A percentile compares a stretch with the other conserved stretches of the same genome.
phyloP scores from a whole-genome alignment of 352 stramenopile species.

The Phytophthora kernoviae region DNA sequence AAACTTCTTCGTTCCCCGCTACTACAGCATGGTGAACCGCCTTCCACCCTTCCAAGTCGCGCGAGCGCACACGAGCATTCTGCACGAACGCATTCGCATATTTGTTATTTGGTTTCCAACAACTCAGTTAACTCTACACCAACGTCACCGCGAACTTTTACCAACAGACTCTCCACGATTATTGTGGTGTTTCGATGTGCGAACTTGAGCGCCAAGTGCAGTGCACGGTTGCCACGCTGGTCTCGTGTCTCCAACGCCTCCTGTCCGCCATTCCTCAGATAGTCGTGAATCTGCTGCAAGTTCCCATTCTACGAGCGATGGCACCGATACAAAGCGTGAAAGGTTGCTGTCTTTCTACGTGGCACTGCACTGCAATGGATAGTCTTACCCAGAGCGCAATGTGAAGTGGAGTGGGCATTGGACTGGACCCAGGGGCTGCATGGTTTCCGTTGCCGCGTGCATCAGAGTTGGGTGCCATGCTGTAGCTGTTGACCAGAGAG shows the following conservation, averaged over 20 bases:
- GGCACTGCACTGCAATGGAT: background rate
- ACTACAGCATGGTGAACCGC: constrained; percentile 66
- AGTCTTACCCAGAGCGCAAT: constrained; percentile 62
- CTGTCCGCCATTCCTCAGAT: constrained; percentile 23
- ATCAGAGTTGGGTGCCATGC: constrained; percentile 15
- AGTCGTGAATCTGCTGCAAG: constrained; percentile 53
- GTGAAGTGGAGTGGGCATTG: constrained; percentile 48
- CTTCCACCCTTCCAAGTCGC: constrained; percentile 67
- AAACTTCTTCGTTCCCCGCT: constrained; percentile 61
- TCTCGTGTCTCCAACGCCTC: constrained; percentile 57
- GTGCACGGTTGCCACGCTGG: constrained; percentile 56
- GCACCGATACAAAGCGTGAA: background rate
- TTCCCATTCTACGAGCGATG: constrained; percentile 56
- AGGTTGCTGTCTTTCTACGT: background rate
- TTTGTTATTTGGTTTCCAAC: background rate
- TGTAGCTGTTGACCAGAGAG: constrained; percentile 11
- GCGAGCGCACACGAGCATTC: constrained; percentile 66
- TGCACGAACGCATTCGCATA: constrained; percentile 18
- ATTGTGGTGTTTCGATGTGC: constrained; percentile 54
- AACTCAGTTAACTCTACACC: no score
- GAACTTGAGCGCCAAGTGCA: constrained; percentile 76
- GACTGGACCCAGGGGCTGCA: background rate
- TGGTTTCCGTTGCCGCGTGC: constrained; percentile 1
- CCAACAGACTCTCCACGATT: constrained; percentile 64
- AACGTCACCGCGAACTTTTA: no score